These are phyloP conservation scores for Chlamydomonas sp. DNA, from an alignment of 139 green algal genomes.

Conservation along the genomic window DNA sequence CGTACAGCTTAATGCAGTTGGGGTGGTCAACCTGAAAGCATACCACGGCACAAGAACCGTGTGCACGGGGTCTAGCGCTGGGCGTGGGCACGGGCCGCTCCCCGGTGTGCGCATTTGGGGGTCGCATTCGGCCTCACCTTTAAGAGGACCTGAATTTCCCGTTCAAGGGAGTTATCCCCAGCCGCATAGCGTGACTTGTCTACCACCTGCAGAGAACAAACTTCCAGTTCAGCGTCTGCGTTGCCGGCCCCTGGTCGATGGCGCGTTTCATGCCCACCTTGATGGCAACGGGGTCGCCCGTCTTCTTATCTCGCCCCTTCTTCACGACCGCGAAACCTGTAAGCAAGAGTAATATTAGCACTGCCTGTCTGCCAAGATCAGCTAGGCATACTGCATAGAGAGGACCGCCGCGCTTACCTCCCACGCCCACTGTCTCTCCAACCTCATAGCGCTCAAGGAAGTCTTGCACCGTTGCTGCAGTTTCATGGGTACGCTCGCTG, in stretches of 20 bases:
- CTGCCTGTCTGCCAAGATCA: neutral
- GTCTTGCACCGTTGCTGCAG: constrained; percentile 78
- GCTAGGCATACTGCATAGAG: neutral
- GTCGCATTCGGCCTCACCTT: constrained; percentile 55
- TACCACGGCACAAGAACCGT: neutral
- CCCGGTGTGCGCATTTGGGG: too few relatives aligned
- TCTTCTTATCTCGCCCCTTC: constrained; percentile 74
- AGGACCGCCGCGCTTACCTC: constrained; percentile 54
- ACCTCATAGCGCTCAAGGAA: constrained; percentile 82
- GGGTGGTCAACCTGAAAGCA: constrained; percentile 70
- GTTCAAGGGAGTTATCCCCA: constrained; percentile 79
- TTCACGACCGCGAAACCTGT: constrained; percentile 87
- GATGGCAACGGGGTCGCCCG: constrained; percentile 73
- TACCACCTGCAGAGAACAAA: constrained; percentile 64
- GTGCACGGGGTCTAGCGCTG: neutral
- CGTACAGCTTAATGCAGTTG: constrained; percentile 82
- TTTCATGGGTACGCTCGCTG: too few relatives aligned
- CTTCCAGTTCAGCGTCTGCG: neutral
- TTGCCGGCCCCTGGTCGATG: too few relatives aligned
- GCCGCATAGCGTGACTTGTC: constrained; percentile 78
- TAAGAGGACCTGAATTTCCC: constrained; percentile 77
- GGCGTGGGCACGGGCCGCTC: neutral
- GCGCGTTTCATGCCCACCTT: constrained; percentile 57
- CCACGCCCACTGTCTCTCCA: constrained; percentile 77
- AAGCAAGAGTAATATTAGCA: neutral